phyloP scores from a whole-genome alignment of 1,284 basidiomycete genomes.

The Irpex sp. region DNA sequence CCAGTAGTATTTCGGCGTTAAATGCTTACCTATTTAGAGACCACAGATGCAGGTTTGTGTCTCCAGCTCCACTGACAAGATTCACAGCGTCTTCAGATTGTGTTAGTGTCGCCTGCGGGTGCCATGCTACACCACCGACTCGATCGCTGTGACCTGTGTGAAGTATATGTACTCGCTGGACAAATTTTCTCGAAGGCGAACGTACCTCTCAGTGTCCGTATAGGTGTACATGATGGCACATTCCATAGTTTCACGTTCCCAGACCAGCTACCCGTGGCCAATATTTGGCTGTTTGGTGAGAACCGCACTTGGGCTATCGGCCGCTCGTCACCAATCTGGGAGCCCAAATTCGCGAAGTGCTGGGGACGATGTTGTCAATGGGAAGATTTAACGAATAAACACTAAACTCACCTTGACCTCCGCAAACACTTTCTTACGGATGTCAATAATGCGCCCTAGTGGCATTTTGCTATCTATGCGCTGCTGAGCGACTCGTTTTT shows the following conservation, averaged over 20 bases:
- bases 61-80: constrained; percentile 89
- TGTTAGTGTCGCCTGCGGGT: constrained; percentile 87
- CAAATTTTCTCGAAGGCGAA: not conserved
- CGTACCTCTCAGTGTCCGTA: constrained; percentile 69
- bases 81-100: constrained; percentile 73
- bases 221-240: constrained; percentile 82
- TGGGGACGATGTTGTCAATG: constrained; percentile 26
- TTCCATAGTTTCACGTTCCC: constrained; percentile 95
- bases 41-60: constrained; percentile 87
- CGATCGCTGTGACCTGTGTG: constrained; percentile 80
- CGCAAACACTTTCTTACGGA: constrained; percentile 84
- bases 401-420: constrained; percentile 75
- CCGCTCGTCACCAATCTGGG: constrained; percentile 96
- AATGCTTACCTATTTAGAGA: constrained; percentile 70
- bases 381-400: not conserved
- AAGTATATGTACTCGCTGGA: not conserved
- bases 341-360: constrained; percentile 91
- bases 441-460: constrained; percentile 87
- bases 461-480: constrained; percentile 83
- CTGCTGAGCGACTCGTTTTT: constrained; percentile 88
- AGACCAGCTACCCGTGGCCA: constrained; percentile 95
- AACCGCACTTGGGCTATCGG: constrained; percentile 94
- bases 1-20: not conserved
- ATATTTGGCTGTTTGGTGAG: constrained; percentile 83
- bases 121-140: constrained; percentile 96